Evolutionary conservation across 164 flowering plant species (phyloP).

Genomic region (Umbellularia californica): DNA sequence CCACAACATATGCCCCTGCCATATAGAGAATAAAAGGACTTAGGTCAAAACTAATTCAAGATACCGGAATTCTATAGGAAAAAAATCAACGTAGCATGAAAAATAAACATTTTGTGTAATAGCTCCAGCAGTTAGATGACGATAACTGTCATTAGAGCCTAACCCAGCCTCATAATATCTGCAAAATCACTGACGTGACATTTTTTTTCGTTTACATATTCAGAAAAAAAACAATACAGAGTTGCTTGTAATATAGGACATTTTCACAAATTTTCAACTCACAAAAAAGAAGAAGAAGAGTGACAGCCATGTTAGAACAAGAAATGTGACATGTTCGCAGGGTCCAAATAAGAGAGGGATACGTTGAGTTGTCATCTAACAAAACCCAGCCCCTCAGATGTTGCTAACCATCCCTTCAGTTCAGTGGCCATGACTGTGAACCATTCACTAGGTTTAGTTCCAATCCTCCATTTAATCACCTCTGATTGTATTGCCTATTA

Average conservation of each 20-base stretch:
- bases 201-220: not conserved
- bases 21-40: conserved; percentile 3
- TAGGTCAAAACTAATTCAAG: not conserved
- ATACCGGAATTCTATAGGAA: not conserved
- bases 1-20: conserved; percentile 76
- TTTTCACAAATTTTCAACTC: not conserved
- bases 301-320: no score
- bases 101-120: no score
- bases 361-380: no score
- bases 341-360: no score
- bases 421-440: no score
- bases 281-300: no score
- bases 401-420: no score
- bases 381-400: no score
- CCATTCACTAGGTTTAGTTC: no score
- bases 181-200: not conserved
- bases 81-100: not conserved
- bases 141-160: not conserved
- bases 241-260: not conserved
- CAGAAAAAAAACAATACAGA: not conserved
- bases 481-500: no score
- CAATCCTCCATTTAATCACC: no score
- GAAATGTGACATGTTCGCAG: no score
- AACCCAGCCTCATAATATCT: not conserved
- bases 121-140: not conserved